phyloP scores from a whole-genome alignment of 2,329 filamentous ascomycete species.

The Ophidiomyces ophidiicola region DNA sequence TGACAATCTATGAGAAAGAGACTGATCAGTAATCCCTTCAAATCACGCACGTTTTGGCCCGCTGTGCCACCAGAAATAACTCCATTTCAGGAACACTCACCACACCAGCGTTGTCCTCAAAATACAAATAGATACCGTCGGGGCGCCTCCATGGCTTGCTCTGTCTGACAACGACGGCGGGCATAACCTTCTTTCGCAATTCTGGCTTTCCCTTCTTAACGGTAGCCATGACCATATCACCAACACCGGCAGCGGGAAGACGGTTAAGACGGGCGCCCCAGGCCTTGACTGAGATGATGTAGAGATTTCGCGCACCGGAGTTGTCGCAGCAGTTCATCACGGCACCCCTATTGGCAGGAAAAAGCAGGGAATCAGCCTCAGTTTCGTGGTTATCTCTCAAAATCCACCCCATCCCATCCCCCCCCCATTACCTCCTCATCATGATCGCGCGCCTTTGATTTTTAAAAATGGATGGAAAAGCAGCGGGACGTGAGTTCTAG shows the following conservation, averaged over 20 bases:
- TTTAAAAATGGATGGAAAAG: neutral
- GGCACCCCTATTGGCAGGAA: slow-evolving; percentile 57
- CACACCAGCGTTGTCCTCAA: slow-evolving; percentile 99
- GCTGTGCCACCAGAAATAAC: too few relatives aligned
- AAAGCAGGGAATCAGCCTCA: neutral
- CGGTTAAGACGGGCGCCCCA: slow-evolving; percentile 95
- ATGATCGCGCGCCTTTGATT: neutral
- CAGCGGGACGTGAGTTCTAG: slow-evolving; percentile 1
- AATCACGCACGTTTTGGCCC: neutral
- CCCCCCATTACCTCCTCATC: neutral
- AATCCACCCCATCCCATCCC: too few relatives aligned
- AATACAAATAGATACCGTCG: slow-evolving; percentile 98
- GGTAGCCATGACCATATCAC: slow-evolving; percentile 99
- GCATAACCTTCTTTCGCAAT: slow-evolving; percentile 99
- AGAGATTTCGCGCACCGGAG: slow-evolving; percentile 95
- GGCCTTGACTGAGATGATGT: slow-evolving; percentile 99
- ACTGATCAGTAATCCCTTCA: slow-evolving; percentile 12
- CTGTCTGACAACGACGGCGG: slow-evolving; percentile 95
- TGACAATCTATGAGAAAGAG: too few relatives aligned
- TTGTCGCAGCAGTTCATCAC: slow-evolving; percentile 99
- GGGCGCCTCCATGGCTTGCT: slow-evolving; percentile 98
- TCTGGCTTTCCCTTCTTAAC: slow-evolving; percentile 99
- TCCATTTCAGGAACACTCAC: slow-evolving; percentile 45
- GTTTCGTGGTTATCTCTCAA: neutral
- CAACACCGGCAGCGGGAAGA: slow-evolving; percentile 91